A percentile compares a stretch with the other conserved stretches of the same genome.
phyloP scores from a whole-genome alignment of 2,329 filamentous ascomycete species.

The Nigrospora osmanthi region DNA sequence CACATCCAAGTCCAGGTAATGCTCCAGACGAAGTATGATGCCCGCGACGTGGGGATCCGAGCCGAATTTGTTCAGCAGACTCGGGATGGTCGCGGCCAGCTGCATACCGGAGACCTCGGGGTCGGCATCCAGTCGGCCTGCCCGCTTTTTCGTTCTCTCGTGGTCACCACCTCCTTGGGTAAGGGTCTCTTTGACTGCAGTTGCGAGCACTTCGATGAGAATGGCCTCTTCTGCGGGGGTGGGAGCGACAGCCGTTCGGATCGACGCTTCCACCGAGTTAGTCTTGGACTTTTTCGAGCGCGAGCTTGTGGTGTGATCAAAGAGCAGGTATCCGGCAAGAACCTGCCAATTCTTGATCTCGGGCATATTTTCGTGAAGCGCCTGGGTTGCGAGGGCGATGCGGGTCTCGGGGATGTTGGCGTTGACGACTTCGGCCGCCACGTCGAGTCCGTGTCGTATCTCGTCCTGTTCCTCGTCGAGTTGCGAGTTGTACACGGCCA shows the following conservation, averaged over 20 bases:
- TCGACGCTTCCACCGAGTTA: conserved; percentile 51
- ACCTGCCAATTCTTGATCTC: conserved; percentile 84
- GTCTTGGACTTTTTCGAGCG: conserved; percentile 44
- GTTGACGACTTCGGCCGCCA: conserved; percentile 49
- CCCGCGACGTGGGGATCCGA: conserved; percentile 82
- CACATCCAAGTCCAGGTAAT: conserved; percentile 76
- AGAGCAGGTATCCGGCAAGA: conserved; percentile 82
- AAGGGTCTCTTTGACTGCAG: conserved; percentile 70
- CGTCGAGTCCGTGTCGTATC: conserved; percentile 36
- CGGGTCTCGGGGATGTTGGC: conserved; percentile 66
- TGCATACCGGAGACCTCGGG: conserved; percentile 71
- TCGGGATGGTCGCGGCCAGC: conserved; percentile 72
- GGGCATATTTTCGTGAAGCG: conserved; percentile 72
- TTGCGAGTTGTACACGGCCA: conserved; percentile 73
- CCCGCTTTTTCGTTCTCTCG: conserved; percentile 50
- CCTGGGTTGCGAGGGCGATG: conserved; percentile 78
- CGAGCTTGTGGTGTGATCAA: conserved; percentile 71
- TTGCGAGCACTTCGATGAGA: conserved; percentile 78
- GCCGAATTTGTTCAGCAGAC: conserved; percentile 85
- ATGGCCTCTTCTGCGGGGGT: conserved; percentile 72
- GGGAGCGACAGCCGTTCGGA: conserved; percentile 68
- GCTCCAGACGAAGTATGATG: conserved; percentile 76
- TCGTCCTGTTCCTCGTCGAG: conserved; percentile 48
- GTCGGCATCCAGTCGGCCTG: conserved; percentile 56
- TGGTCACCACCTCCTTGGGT: conserved; percentile 56